Conservation (phyloP, 768 basidiomycete genomes). For the Pleurotus cornucopiae region DNA sequence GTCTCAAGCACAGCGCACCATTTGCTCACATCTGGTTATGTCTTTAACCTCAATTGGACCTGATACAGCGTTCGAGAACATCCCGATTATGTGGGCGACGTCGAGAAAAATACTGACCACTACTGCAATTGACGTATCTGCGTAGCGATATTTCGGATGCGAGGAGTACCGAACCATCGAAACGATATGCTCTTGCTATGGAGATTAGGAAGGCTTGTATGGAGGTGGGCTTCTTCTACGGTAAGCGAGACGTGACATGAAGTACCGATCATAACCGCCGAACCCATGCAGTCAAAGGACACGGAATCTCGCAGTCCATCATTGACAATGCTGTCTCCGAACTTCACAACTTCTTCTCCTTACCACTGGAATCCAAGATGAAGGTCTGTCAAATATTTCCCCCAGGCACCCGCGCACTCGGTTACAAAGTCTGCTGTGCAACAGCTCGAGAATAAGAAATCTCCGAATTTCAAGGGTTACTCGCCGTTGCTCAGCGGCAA, state of each 20-base stretch:
- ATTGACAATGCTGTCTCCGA: constrained; percentile 42
- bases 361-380: constrained; percentile 61
- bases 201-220: constrained; percentile 6
- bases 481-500: constrained; percentile 67
- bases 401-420: not conserved
- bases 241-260: not conserved
- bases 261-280: not conserved
- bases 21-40: not conserved
- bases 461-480: constrained; percentile 75
- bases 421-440: not conserved
- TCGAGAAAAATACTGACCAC: not conserved
- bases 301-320: constrained; percentile 56
- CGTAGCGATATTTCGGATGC: not conserved
- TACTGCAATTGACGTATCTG: not conserved
- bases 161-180: not conserved
- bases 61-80: not conserved
- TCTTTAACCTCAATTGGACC: not conserved
- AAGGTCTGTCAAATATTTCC: constrained; percentile 34
- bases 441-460: constrained; percentile 66
- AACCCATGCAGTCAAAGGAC: constrained; percentile 55
- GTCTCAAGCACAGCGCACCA: no score
- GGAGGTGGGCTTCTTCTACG: constrained; percentile 7
- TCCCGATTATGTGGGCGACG: not conserved
- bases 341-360: constrained; percentile 62
- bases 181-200: constrained; percentile 1